Evolutionary conservation across 2,329 filamentous ascomycete species (phyloP), one percentile per base, ranked within the genome.

Genomic region (Aureobasidium sp.): DNA sequence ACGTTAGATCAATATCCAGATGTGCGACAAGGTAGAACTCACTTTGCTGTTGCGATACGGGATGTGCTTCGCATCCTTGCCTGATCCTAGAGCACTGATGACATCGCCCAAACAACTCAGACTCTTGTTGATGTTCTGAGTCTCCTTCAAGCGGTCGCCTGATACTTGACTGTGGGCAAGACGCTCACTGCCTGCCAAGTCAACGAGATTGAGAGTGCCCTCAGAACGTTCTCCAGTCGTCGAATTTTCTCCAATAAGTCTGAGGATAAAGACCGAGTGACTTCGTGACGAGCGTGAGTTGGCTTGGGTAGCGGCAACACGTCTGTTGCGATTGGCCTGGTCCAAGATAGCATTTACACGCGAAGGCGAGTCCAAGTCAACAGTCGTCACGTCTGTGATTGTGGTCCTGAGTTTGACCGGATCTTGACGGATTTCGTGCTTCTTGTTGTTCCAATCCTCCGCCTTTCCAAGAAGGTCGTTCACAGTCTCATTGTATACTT

Each of bases 401-500:
- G 81, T 87, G 0, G 92, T 97, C 72, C 91, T 89, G 76, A 90
- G 90, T 67, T 87, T 89, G 39, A 81, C 77, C 45, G 91, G 84
- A 69, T 97, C 93, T 67, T 97, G 94, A 2, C 89, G 85, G 62
- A 97, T 93, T 69, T 96, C 90, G 54, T 93, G 87, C 76, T 90
- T 96, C 76, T 88, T 90, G 76, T 88, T 90, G 65, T 87, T 85
- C 55, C 91, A 81, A 25, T 87, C 82, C 60, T 88, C 86, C 0
- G 87, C 84, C 60, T 82, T 83, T 13, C 87, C 86, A 3, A 99
- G 83, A 15, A 99, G 77, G 72, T 99, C 94, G 71, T 97, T 91
- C 65, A 99, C 82, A 64, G 95, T 94, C 72, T 99, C 94, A 65
- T 99, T 97, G 83, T 99, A 99, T 6, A 99, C 94, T 72, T 99